phyloP scores from a whole-genome alignment of 139 green algal species.

The Tetradesmus obliquus region DNA sequence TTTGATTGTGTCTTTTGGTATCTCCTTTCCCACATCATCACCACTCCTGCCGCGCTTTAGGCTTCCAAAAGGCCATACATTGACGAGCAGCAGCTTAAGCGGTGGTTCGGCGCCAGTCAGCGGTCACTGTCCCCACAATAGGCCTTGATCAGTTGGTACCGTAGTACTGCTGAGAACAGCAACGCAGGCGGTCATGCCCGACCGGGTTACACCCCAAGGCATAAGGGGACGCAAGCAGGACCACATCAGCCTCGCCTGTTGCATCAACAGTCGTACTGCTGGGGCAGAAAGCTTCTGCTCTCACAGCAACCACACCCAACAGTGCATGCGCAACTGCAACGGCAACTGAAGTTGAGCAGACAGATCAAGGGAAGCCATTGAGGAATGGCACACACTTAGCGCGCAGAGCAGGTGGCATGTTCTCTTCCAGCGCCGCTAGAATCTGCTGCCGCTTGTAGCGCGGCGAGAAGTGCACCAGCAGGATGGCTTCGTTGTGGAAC shows the following conservation, averaged over 20 bases:
- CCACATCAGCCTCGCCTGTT: neutral
- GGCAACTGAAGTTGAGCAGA: neutral
- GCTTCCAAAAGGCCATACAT: neutral
- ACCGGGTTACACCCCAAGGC: too few relatives aligned
- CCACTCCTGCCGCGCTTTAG: neutral
- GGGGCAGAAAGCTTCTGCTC: too few relatives aligned
- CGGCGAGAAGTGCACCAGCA: slow-evolving; percentile 80
- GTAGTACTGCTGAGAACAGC: neutral
- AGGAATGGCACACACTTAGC: slow-evolving; percentile 73
- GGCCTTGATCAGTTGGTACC: neutral
- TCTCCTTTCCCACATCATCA: neutral
- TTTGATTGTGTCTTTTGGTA: neutral
- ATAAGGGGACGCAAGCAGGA: too few relatives aligned
- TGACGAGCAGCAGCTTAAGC: neutral
- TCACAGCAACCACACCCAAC: too few relatives aligned
- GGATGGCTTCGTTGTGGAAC: slow-evolving; percentile 86
- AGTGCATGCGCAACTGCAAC: too few relatives aligned
- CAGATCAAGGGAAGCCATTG: slow-evolving; percentile 60
- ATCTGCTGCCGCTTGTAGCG: slow-evolving; percentile 52
- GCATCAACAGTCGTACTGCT: neutral
- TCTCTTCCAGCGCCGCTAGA: slow-evolving; percentile 58
- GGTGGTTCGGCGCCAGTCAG: neutral
- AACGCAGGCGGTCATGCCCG: neutral
- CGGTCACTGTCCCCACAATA: neutral
- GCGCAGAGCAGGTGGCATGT: slow-evolving; percentile 63